Evolutionary conservation across 257 asterid species (phyloP), one percentile per base, ranked within the genome.

Genomic region (Gentiana macrophylla): DNA sequence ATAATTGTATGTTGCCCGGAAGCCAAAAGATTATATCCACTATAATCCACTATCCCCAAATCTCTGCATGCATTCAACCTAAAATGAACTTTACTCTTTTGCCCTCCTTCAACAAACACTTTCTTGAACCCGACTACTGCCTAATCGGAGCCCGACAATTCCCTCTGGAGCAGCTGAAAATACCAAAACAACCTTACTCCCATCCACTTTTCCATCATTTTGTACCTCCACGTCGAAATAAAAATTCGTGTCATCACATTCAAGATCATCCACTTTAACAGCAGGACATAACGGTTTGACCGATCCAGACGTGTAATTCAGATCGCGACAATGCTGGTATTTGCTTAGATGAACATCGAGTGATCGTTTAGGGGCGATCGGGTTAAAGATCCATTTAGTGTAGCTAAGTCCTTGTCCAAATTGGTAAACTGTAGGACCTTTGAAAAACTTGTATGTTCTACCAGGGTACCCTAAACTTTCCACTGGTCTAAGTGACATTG

Each of bases 341-440:
- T 71, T 52, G 64, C 54, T 65, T 67, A 76, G 32, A 0, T 48
- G 8, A 1, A 76, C 45, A 33, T 54, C 9, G 7, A 73, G 0
- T 0, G 52, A 1, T 35, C 32, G 35, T 0, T 52, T 32, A 7
- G 76, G 7, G 0, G 67, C 35, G 0, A 12, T 12, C 3, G 69
- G 35, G 1, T 12, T 35, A 72, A 71, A 65, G 4, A 54, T 44
- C 58, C 67, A 72, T 3, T 50, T 72, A 1, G 88, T 72, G 70
- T 80, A 78, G 59, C 82, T 75, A 2, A 80, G 67, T 0, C 88
- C 88, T 11, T 67, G 51, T 1, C 88, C 82, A 6, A 80, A 80
- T 1, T 72, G 73, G 37, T 67, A 80, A 0, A 80, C 75, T 0
- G 50, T 60, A 0, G 79, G 15, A 4, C 80, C 82, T 1, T 72